A percentile compares a stretch with the other conserved stretches of the same genome.
Evolutionary conservation across 352 stramenopile species (phyloP).

Genomic region (Globisporangium iwayamae): DNA sequence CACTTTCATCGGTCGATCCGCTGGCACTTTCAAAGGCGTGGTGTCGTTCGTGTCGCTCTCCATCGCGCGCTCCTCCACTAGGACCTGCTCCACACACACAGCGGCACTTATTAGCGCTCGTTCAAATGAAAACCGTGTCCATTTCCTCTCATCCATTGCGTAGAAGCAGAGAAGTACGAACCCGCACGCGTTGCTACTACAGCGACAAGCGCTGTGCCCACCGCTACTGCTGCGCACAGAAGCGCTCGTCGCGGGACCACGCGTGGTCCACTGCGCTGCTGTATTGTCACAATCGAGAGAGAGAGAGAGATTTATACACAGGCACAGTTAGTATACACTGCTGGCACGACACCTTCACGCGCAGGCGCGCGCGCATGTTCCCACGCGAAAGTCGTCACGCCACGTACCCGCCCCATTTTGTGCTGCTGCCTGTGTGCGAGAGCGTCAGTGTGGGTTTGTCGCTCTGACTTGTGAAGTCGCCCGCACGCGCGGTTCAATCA

Average conservation of each 20-base stretch:
- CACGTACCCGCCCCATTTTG: constrained; percentile 4
- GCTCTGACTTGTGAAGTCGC: background rate
- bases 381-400: too few relatives aligned
- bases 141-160: background rate
- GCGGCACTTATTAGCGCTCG: background rate
- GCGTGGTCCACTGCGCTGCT: constrained; percentile 11
- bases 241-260: constrained; percentile 9
- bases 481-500: background rate
- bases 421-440: constrained; percentile 5
- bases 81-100: background rate
- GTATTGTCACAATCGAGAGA: background rate
- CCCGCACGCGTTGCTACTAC: constrained; percentile 7
- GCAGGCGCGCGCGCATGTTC: background rate
- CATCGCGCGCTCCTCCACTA: background rate
- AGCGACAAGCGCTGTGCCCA: constrained; percentile 13
- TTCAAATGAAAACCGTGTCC: background rate
- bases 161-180: background rate
- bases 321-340: background rate
- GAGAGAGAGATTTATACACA: background rate
- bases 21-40: too few relatives aligned
- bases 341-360: background rate
- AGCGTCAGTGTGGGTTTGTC: constrained; percentile 10
- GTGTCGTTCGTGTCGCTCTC: background rate
- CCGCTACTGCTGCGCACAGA: background rate
- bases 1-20: constrained; percentile 10